Conservation (phyloP, 106 monocot species). For the Apostasia shenzhenica region DNA sequence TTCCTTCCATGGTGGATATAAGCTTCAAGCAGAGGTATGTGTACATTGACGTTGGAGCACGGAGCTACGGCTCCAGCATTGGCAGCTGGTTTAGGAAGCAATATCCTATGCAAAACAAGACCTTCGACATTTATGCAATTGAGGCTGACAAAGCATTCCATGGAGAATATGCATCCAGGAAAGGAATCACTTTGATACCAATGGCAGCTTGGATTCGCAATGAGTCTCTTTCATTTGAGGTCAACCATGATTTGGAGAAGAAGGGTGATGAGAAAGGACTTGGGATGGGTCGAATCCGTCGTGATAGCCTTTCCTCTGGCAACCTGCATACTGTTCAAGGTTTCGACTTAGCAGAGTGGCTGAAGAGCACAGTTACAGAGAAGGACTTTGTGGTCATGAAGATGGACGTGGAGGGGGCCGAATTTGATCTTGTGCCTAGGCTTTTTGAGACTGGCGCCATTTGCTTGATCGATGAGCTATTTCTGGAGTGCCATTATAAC, state of each 20-base stretch:
- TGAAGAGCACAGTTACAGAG: conserved; percentile 52
- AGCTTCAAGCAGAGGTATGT: conserved; percentile 58
- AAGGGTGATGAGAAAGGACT: conserved; percentile 28
- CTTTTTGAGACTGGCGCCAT: conserved; percentile 73
- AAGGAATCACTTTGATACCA: conserved; percentile 54
- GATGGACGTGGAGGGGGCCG: conserved; percentile 90
- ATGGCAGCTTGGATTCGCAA: conserved; percentile 81
- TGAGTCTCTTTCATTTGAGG: conserved; percentile 65
- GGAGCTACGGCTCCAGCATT: conserved; percentile 85
- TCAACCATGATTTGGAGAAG: conserved; percentile 37
- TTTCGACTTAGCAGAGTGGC: conserved; percentile 75
- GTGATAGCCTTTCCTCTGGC: conserved; percentile 7
- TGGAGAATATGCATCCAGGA: conserved; percentile 48
- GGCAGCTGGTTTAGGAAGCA: conserved; percentile 92
- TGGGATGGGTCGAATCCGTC: conserved; percentile 76
- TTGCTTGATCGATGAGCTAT: conserved; percentile 80
- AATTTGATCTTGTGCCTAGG: conserved; percentile 71
- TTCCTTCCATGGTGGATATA: conserved; percentile 57
- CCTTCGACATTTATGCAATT: conserved; percentile 69
- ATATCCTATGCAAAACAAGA: conserved; percentile 81
- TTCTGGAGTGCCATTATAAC: conserved; percentile 86
- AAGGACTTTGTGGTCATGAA: conserved; percentile 85
- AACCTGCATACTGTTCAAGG: conserved; percentile 36
- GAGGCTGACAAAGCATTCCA: conserved; percentile 70
- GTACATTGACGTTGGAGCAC: conserved; percentile 72